These are phyloP conservation scores for Maudiozyma humilis DNA, from an alignment of 1,139 yeast genomes.

Conservation along the genomic window DNA sequence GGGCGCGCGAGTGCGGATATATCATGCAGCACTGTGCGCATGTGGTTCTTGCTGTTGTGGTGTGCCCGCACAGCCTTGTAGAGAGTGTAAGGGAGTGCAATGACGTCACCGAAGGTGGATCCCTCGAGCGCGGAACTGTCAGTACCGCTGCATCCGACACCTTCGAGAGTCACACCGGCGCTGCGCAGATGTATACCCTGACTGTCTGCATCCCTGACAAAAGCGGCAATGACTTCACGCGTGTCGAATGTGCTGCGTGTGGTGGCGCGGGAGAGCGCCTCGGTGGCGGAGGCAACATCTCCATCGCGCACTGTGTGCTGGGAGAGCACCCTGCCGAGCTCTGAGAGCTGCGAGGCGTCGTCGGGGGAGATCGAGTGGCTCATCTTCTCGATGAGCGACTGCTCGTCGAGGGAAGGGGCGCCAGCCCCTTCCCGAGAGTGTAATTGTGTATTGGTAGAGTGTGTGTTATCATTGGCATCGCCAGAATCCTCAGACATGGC, in stretches of 20 bases:
- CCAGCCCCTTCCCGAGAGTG: no score
- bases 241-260: not conserved
- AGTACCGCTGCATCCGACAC: constrained; percentile 41
- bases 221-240: not conserved
- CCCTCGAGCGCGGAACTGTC: constrained; percentile 43
- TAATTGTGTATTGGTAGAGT: no score
- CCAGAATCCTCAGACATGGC: no score
- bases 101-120: constrained; percentile 40
- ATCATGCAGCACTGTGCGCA: constrained; percentile 39
- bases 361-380: no score
- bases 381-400: no score
- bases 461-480: no score
- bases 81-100: constrained; percentile 35
- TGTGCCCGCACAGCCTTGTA: constrained; percentile 29
- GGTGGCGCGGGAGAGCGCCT: not conserved
- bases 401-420: no score
- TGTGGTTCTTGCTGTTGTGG: constrained; percentile 11
- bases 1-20: constrained; percentile 40
- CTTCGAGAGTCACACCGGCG: constrained; percentile 42
- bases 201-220: constrained; percentile 27
- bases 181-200: constrained; percentile 41
- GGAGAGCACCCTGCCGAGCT: constrained; percentile 23
- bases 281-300: constrained; percentile 4
- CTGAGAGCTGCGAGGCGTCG: no score
- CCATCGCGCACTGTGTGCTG: constrained; percentile 20